Base-by-base conservation (phyloP, 306 rosid species). In the Trifolium repens region DNA sequence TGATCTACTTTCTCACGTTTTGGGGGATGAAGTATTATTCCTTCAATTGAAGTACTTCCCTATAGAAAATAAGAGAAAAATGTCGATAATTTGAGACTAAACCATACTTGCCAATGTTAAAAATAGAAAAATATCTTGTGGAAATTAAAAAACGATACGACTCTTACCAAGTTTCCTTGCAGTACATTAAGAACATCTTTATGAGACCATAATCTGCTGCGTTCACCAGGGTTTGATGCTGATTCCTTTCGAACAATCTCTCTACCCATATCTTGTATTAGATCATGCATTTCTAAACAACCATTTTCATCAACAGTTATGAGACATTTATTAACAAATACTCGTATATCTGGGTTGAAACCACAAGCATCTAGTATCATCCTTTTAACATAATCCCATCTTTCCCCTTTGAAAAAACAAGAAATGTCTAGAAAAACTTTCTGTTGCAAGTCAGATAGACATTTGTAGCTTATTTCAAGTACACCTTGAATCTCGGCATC, bases 1-100 rank as follows among this genome's bases (percentile, higher is more conserved):
- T 11, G 3, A 14, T 7, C 1, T 10, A 57, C 46, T n/a, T 34
- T 16, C 73, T 57, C 70, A 5, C 46, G 22, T 8, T 15, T 35
- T 3, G 70, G 70, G 44, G 70, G 78, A 55, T 79, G 22, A 79
- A 79, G 74, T 62, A 73, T 57, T 44, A 79, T 73, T 35, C 79
- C 83, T 79, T 79, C 65, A 67, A 73, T 30, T 22, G 0, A 15
- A 10, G 2, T 1, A 15, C 69, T 58, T 80, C 58, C 26, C 58
- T 52, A 2, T 16, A 7, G 19, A 50, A 50, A n/a, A n/a, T 50
- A 30, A 30, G 3, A 3, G 5, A 49, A 49, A 50, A 50, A 50
- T n/a, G 7, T 1, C 9, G 10, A 30, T 30, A 30, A 9, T 8
- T 43, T 9, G 2, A 43, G 13, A 43, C 47, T 9, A 43, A 43